These are phyloP conservation scores for Capsella rubella DNA, from an alignment of 441 rosid species.

Conservation along the genomic window DNA sequence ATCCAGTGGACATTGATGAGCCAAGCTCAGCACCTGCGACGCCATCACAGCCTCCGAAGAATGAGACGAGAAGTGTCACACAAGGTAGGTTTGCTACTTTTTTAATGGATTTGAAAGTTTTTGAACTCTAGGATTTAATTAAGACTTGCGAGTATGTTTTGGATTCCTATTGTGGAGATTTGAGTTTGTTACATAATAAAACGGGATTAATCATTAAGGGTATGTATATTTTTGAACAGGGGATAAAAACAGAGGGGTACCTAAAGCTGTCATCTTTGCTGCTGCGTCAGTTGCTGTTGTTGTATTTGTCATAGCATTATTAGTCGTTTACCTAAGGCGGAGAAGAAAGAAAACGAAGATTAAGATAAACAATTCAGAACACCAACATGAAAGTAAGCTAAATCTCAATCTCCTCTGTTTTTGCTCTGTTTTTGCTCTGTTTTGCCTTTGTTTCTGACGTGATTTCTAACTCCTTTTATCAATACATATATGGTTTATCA, in stretches of 20 bases:
- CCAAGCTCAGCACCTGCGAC: slow-evolving; percentile 29
- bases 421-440: slow-evolving; percentile 12
- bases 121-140: background rate
- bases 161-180: background rate
- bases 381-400: slow-evolving; percentile 39
- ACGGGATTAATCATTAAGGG: background rate
- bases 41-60: slow-evolving; percentile 21
- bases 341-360: slow-evolving; percentile 17
- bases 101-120: background rate
- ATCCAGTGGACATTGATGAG: slow-evolving; percentile 31
- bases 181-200: background rate
- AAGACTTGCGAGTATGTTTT: background rate
- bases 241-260: slow-evolving; percentile 32
- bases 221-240: slow-evolving; percentile 8
- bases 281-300: slow-evolving; percentile 19
- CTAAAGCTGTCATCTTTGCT: slow-evolving; percentile 38
- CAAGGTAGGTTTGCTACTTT: slow-evolving; percentile 33
- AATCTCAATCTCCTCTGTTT: background rate
- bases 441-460: slow-evolving; percentile 10
- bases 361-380: background rate
- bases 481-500: background rate
- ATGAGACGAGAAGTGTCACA: slow-evolving; percentile 25
- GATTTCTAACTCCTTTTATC: background rate
- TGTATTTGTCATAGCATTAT: slow-evolving; percentile 8
- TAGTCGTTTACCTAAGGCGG: background rate